Evolutionary conservation across 768 basidiomycete genomes (phyloP).

Genomic region (Lentinula boryana): DNA sequence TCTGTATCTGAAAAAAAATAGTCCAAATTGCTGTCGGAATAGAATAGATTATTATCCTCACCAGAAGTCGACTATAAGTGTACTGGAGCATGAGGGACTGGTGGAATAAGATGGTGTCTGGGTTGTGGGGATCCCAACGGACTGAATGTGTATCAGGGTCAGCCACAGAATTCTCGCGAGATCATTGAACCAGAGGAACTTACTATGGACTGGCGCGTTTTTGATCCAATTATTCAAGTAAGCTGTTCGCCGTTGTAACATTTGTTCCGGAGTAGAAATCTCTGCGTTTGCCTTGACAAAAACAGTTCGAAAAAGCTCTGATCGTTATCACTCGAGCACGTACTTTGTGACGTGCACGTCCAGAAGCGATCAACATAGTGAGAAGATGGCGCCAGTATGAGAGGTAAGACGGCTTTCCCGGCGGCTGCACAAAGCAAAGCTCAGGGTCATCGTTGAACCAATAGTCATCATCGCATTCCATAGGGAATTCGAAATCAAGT

Average conservation of each 20-base stretch:
- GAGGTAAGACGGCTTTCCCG: constrained; percentile 33
- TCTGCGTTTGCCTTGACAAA: background rate
- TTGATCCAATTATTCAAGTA: constrained; percentile 30
- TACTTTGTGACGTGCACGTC: constrained; percentile 28
- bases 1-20: constrained; percentile 45
- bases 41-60: constrained; percentile 15
- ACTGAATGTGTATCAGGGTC: constrained; percentile 33
- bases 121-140: constrained; percentile 10
- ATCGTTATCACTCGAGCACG: background rate
- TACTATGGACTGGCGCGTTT: constrained; percentile 43
- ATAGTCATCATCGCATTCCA: constrained; percentile 57
- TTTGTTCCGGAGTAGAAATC: background rate
- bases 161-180: constrained; percentile 33
- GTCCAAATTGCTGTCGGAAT: background rate
- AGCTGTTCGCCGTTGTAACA: constrained; percentile 50
- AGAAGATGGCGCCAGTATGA: constrained; percentile 34
- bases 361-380: constrained; percentile 41
- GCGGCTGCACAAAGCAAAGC: constrained; percentile 42
- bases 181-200: constrained; percentile 45
- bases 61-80: constrained; percentile 7
- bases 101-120: constrained; percentile 20
- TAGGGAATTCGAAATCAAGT: constrained; percentile 5
- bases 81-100: constrained; percentile 25
- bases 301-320: background rate
- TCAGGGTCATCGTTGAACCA: constrained; percentile 35